Evolutionary conservation across 495 filamentous ascomycete species (phyloP).

Genomic region (Xylaria bambusicola): DNA sequence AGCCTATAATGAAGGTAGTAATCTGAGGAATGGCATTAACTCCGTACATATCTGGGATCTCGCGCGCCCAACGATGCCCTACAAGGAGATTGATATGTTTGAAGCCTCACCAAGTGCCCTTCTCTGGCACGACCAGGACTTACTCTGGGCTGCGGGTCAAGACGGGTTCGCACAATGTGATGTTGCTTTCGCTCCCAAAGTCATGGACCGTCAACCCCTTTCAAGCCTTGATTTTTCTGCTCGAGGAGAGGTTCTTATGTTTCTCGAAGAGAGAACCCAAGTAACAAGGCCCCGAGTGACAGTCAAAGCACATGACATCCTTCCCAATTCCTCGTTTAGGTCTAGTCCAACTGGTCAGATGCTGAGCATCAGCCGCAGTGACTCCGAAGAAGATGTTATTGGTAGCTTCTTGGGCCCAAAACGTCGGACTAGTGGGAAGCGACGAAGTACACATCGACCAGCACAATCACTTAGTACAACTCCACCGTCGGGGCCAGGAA

Average conservation of each 20-base stretch:
- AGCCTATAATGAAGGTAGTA: conserved; percentile 51
- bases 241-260: conserved; percentile 60
- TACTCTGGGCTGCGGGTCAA: conserved; percentile 87
- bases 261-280: conserved; percentile 51
- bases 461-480: conserved; percentile 53
- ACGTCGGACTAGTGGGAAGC: conserved; percentile 39
- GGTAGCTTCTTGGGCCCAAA: conserved; percentile 60
- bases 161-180: conserved; percentile 91
- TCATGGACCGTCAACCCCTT: conserved; percentile 70
- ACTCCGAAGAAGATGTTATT: conserved; percentile 66
- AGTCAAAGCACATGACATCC: conserved; percentile 29
- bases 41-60: conserved; percentile 93
- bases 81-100: conserved; percentile 79
- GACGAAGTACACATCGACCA: conserved; percentile 41
- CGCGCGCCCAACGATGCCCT: conserved; percentile 81
- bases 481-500: conserved; percentile 55
- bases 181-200: conserved; percentile 75
- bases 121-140: conserved; percentile 86
- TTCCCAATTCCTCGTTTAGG: conserved; percentile 40
- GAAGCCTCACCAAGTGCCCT: conserved; percentile 70
- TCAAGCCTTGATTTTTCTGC: conserved; percentile 64
- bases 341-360: conserved; percentile 46
- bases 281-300: conserved; percentile 41
- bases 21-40: conserved; percentile 56
- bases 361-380: conserved; percentile 61